Evolutionary conservation across 495 filamentous ascomycete species (phyloP).

Genomic region (Tuber borchii): DNA sequence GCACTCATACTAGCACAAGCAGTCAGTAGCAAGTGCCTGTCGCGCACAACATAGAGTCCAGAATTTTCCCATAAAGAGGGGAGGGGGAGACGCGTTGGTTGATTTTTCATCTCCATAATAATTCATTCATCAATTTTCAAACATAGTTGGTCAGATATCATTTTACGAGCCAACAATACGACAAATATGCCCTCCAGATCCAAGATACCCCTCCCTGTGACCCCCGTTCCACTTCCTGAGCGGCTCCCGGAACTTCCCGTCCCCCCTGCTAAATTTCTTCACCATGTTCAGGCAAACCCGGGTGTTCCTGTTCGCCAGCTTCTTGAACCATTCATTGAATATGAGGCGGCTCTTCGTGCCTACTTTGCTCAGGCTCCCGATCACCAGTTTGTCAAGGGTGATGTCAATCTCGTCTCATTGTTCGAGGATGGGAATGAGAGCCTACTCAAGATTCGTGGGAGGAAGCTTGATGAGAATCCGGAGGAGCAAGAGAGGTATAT

Average conservation of each 20-base stretch:
- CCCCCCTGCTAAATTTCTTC: slow-evolving; percentile 45
- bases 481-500: slow-evolving; percentile 52
- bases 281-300: slow-evolving; percentile 49
- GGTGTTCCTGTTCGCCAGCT: slow-evolving; percentile 52
- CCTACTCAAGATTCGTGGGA: slow-evolving; percentile 56
- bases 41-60: background rate
- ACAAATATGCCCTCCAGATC: background rate
- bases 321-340: slow-evolving; percentile 61
- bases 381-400: slow-evolving; percentile 54
- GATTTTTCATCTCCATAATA: background rate
- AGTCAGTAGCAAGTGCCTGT: too few relatives aligned
- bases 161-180: background rate
- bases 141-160: background rate
- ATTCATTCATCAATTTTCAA: background rate
- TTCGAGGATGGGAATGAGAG: slow-evolving; percentile 54
- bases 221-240: slow-evolving; percentile 25
- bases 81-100: background rate
- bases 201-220: slow-evolving; percentile 10
- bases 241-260: slow-evolving; percentile 47
- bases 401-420: slow-evolving; percentile 63
- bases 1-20: too few relatives aligned
- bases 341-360: slow-evolving; percentile 61
- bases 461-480: slow-evolving; percentile 51
- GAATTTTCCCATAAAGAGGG: background rate
- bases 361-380: slow-evolving; percentile 63